Evolutionary conservation across 306 rosid species (phyloP), one percentile per base, ranked within the genome.

Genomic region (Trifolium repens): DNA sequence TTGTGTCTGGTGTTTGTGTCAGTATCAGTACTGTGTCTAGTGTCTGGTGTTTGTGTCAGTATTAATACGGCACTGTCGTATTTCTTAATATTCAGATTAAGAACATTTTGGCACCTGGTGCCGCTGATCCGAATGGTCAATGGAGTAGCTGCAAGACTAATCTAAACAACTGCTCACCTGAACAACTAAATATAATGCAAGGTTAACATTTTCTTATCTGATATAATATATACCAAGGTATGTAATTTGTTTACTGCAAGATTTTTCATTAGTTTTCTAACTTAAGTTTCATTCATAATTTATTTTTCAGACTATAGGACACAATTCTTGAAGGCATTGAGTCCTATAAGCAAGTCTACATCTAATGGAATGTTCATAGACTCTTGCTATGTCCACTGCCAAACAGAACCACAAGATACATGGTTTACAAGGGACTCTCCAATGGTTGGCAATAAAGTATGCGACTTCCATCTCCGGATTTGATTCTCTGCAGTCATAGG

Each of bases 331-430:
- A 80, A 35, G 65, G 96, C 96, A 63, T 9, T 90, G 69, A 72
- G 64, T 53, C 88, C 66, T 30, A 4, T 78, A 40, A 69, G 72
- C 2, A 8, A 14, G 72, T 84, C 92, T 57, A 4, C 79, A 30
- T 80, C 88, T 0, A 87, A 83, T 16, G 97, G 96, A 73, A 32
- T 88, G 85, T 94, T 92, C 57, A 83, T 92, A 60, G 97, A 92
- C 80, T 82, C 96, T 78, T 94, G 99, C 83, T 94, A 89, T 76
- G 86, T 87, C 6, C 99, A 94, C 86, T 92, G 99, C 81, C 99
- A 94, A 89, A 92, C 93, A 10, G 93, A 85, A 88, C 39, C 12
- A 83, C 96, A 92, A 71, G 99, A 89, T 76, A 84, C 96, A 53
- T 94, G 99, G 99, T 63, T 85, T 6, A 37, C 82, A 68, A 67